phyloP scores from a whole-genome alignment of 805 yeast species.

The Torulaspora microellipsoides region DNA sequence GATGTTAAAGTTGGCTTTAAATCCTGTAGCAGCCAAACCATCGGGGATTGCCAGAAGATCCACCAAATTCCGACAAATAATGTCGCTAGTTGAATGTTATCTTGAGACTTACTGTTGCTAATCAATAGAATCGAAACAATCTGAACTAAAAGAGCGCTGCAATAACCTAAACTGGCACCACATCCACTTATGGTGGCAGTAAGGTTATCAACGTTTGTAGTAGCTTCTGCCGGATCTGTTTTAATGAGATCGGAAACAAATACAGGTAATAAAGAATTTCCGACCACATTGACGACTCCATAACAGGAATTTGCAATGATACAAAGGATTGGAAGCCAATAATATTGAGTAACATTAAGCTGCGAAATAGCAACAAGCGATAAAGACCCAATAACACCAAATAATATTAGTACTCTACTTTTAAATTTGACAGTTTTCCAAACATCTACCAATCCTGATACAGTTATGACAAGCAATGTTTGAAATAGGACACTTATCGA shows the following conservation, averaged over 20 bases:
- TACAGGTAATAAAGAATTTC: slow-evolving; percentile 66
- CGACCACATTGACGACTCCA: slow-evolving; percentile 78
- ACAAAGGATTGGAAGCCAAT: slow-evolving; percentile 44
- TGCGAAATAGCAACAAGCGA: slow-evolving; percentile 45
- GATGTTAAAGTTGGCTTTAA: slow-evolving; percentile 3
- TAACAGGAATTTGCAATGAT: slow-evolving; percentile 62
- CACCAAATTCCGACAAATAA: slow-evolving; percentile 72
- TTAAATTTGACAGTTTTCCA: slow-evolving; percentile 42
- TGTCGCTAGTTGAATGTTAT: slow-evolving; percentile 50
- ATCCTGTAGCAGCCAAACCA: slow-evolving; percentile 41
- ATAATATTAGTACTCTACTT: slow-evolving; percentile 49
- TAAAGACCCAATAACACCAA: slow-evolving; percentile 57
- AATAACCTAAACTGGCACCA: slow-evolving; percentile 69
- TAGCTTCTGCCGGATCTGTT: slow-evolving; percentile 11
- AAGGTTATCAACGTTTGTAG: slow-evolving; percentile 33
- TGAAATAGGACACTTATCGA: slow-evolving; percentile 70
- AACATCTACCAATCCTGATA: slow-evolving; percentile 71
- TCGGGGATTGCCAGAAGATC: slow-evolving; percentile 65
- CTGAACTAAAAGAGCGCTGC: slow-evolving; percentile 66
- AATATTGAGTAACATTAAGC: slow-evolving; percentile 28
- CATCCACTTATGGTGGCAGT: slow-evolving; percentile 56
- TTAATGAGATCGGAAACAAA: slow-evolving; percentile 44
- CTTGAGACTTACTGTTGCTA: slow-evolving; percentile 33
- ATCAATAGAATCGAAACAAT: slow-evolving; percentile 50
- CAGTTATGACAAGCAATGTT: slow-evolving; percentile 61